phyloP scores from a whole-genome alignment of 768 basidiomycete species.

The Botryobasidium botryosum region DNA sequence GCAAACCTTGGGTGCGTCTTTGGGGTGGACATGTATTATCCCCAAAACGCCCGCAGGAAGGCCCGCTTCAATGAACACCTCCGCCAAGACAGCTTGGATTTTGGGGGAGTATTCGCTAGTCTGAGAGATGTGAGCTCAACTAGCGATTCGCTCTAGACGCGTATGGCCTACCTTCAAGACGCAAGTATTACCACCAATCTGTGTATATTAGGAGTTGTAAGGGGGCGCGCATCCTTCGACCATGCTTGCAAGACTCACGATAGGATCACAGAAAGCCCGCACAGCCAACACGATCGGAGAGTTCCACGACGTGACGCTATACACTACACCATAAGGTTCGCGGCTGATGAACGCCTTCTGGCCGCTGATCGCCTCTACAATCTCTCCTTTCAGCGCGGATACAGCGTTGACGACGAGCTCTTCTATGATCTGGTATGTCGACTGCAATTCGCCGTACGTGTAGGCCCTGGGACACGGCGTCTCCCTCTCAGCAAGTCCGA shows the following conservation, averaged over 20 bases:
- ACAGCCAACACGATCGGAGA: slow-evolving; percentile 15
- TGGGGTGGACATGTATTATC: slow-evolving; percentile 17
- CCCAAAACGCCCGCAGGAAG: slow-evolving; percentile 23
- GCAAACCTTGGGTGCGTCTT: slow-evolving; percentile 13
- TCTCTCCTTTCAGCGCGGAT: slow-evolving; percentile 10
- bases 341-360: slow-evolving; percentile 11
- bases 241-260: slow-evolving; percentile 14
- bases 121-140: too few species aligned
- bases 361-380: slow-evolving; percentile 5
- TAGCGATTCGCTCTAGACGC: too few species aligned
- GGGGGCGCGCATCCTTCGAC: background rate
- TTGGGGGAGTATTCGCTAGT: slow-evolving; percentile 21
- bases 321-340: slow-evolving; percentile 13
- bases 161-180: slow-evolving; percentile 17
- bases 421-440: too few species aligned
- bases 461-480: slow-evolving; percentile 7
- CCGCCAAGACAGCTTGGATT: slow-evolving; percentile 18
- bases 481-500: slow-evolving; percentile 11
- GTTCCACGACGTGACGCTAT: slow-evolving; percentile 11
- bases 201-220: background rate
- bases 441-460: too few species aligned
- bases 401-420: slow-evolving; percentile 11
- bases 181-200: slow-evolving; percentile 24
- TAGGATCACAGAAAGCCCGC: slow-evolving; percentile 20
- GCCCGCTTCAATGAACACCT: slow-evolving; percentile 23